These are phyloP conservation scores for Kluyveromyces lactis DNA, from an alignment of 805 yeast genomes.

Conservation along the genomic window DNA sequence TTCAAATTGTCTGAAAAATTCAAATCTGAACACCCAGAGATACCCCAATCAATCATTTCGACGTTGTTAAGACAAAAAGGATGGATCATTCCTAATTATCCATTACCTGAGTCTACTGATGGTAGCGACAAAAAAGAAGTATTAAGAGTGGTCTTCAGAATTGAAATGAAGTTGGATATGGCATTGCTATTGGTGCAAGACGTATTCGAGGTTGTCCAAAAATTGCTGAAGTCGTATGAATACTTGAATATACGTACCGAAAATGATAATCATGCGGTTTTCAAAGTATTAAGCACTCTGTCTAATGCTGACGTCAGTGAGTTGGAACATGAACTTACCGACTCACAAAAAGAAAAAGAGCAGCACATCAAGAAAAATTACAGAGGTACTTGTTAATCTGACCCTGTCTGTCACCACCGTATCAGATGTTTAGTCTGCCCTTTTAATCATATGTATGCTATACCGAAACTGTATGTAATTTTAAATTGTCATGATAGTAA, in stretches of 20 bases:
- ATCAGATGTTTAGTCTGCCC: not conserved
- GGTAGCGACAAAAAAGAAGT: slow-evolving; percentile 54
- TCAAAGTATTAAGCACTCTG: slow-evolving; percentile 13
- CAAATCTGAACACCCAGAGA: slow-evolving; percentile 54
- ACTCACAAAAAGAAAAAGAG: slow-evolving; percentile 7
- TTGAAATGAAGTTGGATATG: slow-evolving; percentile 42
- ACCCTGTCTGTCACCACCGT: not conserved
- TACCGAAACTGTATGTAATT: no score
- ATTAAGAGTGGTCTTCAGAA: slow-evolving; percentile 76
- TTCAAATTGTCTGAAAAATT: slow-evolving; percentile 63
- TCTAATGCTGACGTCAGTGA: slow-evolving; percentile 17
- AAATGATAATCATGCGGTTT: slow-evolving; percentile 5
- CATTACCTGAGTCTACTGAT: slow-evolving; percentile 48
- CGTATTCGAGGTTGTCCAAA: slow-evolving; percentile 15
- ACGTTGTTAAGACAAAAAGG: slow-evolving; percentile 68
- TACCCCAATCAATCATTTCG: slow-evolving; percentile 74
- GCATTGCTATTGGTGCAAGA: slow-evolving; percentile 28
- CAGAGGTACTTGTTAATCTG: slow-evolving; percentile 23
- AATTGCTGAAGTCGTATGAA: slow-evolving; percentile 15
- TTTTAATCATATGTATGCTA: no score
- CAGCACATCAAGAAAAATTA: slow-evolving; percentile 16
- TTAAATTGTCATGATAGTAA: no score
- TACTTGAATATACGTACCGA: slow-evolving; percentile 6
- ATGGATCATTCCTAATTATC: slow-evolving; percentile 86
- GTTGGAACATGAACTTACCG: slow-evolving; percentile 16